A percentile compares a stretch with the other conserved stretches of the same genome.
These are phyloP conservation scores for Camellia sinensis DNA, from an alignment of 148 eudicot species.

Conservation along the genomic window DNA sequence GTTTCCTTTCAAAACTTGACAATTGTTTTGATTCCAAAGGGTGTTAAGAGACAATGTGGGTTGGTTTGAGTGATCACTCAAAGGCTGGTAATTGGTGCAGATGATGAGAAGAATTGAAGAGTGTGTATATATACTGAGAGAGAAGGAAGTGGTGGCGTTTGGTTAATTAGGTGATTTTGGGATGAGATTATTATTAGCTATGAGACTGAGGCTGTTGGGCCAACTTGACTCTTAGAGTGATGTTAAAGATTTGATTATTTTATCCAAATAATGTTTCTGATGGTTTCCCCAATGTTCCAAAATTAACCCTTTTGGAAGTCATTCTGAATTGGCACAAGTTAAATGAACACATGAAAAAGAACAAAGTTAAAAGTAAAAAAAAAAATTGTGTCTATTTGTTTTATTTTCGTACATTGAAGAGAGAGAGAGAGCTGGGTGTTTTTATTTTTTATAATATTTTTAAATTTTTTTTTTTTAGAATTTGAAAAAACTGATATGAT, in stretches of 20 bases:
- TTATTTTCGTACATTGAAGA: no score
- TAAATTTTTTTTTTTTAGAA: no score
- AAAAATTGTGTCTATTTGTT: no score
- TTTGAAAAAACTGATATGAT: no score
- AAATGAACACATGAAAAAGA: no score
- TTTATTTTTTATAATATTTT: no score
- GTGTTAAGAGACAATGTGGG: not conserved
- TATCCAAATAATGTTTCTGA: not conserved
- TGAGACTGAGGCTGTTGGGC: not conserved
- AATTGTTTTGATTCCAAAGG: not conserved
- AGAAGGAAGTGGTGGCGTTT: not conserved
- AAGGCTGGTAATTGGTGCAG: not conserved
- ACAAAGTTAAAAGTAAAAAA: no score
- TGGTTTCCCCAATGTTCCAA: not conserved
- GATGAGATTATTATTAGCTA: no score
- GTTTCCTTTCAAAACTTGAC: not conserved
- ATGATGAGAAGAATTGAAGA: not conserved
- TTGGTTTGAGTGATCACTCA: not conserved
- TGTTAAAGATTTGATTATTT: not conserved
- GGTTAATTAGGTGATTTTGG: conserved; percentile 7
- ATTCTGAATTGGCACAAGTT: not conserved
- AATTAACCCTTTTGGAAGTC: not conserved
- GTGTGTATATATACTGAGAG: conserved; percentile 10
- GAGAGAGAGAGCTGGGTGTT: no score
- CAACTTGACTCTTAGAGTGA: not conserved